Conservation (phyloP, 306 rosid genomes). For the Quercus mongolica region DNA sequence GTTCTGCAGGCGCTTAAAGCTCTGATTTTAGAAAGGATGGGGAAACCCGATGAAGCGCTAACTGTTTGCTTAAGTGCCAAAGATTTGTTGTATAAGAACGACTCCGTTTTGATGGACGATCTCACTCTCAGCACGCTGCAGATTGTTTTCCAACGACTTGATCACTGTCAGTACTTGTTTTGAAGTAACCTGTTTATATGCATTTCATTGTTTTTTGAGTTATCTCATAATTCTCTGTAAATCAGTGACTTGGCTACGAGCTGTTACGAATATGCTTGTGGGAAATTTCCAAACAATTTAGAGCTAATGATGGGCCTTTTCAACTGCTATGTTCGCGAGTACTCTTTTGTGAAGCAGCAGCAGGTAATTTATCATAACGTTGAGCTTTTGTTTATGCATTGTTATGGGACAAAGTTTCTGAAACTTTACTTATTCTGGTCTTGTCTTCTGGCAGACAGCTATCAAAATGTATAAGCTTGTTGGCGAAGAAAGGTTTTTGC, state of each 20-base stretch:
- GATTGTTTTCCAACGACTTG: conserved; percentile 85
- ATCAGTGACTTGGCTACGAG: conserved; percentile 86
- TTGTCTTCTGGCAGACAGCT: conserved; percentile 73
- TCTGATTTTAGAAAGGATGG: conserved; percentile 86
- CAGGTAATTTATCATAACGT: conserved; percentile 49
- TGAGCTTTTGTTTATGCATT: neutral
- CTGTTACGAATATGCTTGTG: conserved; percentile 90
- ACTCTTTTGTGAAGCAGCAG: conserved; percentile 96
- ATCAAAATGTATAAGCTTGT: conserved; percentile 94
- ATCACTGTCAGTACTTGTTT: conserved; percentile 55
- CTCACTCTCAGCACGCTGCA: conserved; percentile 95
- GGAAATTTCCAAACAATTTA: conserved; percentile 66
- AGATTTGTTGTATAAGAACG: conserved; percentile 55
- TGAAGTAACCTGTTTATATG: conserved; percentile 3
- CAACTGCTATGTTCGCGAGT: conserved; percentile 93
- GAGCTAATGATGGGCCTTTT: conserved; percentile 92
- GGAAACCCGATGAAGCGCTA: conserved; percentile 75
- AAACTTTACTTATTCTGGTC: neutral
- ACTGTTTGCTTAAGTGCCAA: conserved; percentile 67
- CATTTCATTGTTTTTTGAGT: conserved; percentile 1
- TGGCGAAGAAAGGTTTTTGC: conserved; percentile 91
- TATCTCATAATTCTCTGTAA: conserved; percentile 18
- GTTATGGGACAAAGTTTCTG: neutral
- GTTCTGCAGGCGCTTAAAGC: conserved; percentile 82
- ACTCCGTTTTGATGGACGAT: conserved; percentile 75